Evolutionary conservation across 2,329 filamentous ascomycete genomes (phyloP).

Genomic region (Metarhizium brunneum): DNA sequence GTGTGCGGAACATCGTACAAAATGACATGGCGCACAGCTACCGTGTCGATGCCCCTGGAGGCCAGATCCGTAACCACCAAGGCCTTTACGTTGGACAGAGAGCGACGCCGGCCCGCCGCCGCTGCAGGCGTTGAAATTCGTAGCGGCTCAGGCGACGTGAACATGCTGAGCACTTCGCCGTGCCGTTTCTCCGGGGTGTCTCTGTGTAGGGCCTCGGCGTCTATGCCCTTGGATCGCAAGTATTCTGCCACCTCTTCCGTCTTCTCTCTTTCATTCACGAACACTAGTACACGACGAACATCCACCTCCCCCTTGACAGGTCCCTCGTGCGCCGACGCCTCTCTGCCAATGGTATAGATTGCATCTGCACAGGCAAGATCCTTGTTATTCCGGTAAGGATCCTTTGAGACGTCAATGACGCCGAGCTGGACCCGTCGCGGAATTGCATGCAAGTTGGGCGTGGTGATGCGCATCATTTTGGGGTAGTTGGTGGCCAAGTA

Average conservation of each 20-base stretch:
- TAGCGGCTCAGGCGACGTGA: conserved; percentile 47
- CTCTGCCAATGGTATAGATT: conserved; percentile 86
- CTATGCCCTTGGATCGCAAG: conserved; percentile 75
- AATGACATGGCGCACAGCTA: conserved; percentile 84
- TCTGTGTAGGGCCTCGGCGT: conserved; percentile 75
- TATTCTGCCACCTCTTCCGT: conserved; percentile 73
- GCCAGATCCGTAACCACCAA: conserved; percentile 91
- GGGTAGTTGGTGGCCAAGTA: conserved; percentile 78
- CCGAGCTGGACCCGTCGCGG: conserved; percentile 89
- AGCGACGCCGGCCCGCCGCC: conserved; percentile 30
- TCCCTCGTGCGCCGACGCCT: conserved; percentile 51
- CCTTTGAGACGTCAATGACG: conserved; percentile 81
- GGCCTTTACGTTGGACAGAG: conserved; percentile 72
- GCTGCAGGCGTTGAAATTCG: conserved; percentile 17
- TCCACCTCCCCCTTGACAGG: conserved; percentile 47
- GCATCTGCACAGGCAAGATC: conserved; percentile 87
- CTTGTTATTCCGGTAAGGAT: conserved; percentile 93
- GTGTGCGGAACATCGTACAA: conserved; percentile 97
- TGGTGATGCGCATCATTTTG: conserved; percentile 75
- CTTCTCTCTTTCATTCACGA: conserved; percentile 92
- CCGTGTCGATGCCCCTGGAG: conserved; percentile 86
- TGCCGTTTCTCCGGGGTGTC: conserved; percentile 74
- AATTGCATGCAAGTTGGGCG: conserved; percentile 92
- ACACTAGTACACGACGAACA: conserved; percentile 82
- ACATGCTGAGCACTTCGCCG: conserved; percentile 65